Evolutionary conservation across 2,329 filamentous ascomycete species (phyloP), one percentile per base, ranked within the genome.

Genomic region (Scleromitrula shiraiana): DNA sequence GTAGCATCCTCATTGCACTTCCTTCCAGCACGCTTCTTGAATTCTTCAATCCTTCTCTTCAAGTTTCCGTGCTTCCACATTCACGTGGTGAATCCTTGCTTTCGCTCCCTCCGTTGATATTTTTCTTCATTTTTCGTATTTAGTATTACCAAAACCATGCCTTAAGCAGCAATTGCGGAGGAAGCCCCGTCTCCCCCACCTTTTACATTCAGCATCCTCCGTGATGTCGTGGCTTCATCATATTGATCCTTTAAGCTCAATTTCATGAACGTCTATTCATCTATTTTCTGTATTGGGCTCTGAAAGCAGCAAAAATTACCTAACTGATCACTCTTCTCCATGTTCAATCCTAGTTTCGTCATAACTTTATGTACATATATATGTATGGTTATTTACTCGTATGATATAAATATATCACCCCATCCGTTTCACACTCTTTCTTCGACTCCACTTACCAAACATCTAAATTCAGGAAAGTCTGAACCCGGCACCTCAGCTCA

Each of bases 151-250:
- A n/a, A 41, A 17, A 40, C 24, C 29, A 29, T 22, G 14, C n/a
- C 5, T 14, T 17, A 39, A 39, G 20, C 10, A 27, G 23, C 29
- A 36, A 19, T 24, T 14, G 20, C 30, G 20, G 15, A 44, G 30
- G 14, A 23, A 19, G 22, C 20, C 35, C 43, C 43, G 19, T 19
- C 39, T 23, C 26, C 43, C 35, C 43, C 24, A 46, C 19, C 35
- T 32, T 32, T 12, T 40, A 23, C 43, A 40, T 39, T 46, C 43
- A 46, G 14, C 19, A 46, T 32, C n/a, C n/a, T n/a, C n/a, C n/a
- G n/a, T n/a, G n/a, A 30, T 41, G 43, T 40, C 12, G 26, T 40
- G 43, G 20, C 32, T 46, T 46, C 35, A 26, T 46, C 43, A 32
- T 40, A 46, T 46, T 46, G 26, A 22, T 23, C 19, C 35, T 35